These are phyloP conservation scores for Coix lacrymajobi DNA, from an alignment of 176 grass and related monocot genomes.

Conservation along the genomic window DNA sequence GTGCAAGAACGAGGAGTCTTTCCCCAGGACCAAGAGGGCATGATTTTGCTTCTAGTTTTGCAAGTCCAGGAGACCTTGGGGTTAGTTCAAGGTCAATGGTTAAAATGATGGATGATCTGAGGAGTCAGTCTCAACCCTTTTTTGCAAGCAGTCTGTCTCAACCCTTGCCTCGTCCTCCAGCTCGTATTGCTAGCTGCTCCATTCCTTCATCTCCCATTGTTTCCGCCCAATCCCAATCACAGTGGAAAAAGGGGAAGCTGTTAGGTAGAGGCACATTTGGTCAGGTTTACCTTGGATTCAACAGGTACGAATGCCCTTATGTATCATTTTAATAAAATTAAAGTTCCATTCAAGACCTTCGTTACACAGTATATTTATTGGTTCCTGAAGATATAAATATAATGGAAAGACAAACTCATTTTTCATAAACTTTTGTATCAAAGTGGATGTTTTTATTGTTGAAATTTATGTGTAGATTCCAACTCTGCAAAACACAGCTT, in stretches of 20 bases:
- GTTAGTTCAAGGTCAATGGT: constrained; percentile 51
- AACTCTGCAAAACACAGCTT: neutral
- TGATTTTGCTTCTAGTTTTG: constrained; percentile 34
- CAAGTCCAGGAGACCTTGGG: constrained; percentile 36
- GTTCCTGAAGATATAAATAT: neutral
- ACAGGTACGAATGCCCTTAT: constrained; percentile 46
- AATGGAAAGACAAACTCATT: neutral
- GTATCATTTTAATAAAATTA: neutral
- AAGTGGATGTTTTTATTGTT: neutral
- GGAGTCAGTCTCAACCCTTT: constrained; percentile 59
- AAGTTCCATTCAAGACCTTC: neutral
- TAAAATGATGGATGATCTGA: constrained; percentile 45
- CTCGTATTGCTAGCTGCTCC: constrained; percentile 1
- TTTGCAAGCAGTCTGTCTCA: constrained; percentile 29
- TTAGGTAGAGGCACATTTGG: constrained; percentile 90
- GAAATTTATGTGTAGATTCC: neutral
- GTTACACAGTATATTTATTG: neutral
- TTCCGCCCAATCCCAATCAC: constrained; percentile 29
- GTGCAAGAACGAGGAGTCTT: constrained; percentile 49
- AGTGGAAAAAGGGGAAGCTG: constrained; percentile 76
- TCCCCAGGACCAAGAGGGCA: constrained; percentile 39
- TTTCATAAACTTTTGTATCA: neutral
- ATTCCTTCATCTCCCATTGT: constrained; percentile 22
- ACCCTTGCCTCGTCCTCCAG: constrained; percentile 48
- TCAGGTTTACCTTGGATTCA: constrained; percentile 90